Base-by-base conservation (phyloP, 768 basidiomycete genomes). In the Serendipita sp. region DNA sequence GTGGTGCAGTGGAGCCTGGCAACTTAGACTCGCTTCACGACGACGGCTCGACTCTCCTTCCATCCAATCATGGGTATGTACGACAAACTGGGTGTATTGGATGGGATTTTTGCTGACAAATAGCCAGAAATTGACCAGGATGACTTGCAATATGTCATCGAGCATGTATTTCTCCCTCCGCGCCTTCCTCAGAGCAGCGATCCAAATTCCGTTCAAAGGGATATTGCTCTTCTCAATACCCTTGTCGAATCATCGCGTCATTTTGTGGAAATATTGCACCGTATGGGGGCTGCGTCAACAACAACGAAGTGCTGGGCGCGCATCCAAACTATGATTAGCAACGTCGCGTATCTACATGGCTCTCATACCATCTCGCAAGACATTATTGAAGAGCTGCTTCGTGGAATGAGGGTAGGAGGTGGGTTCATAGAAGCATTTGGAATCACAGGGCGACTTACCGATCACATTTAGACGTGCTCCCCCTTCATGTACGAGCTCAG, bases 101-200 rank as follows among this genome's bases (percentile, higher is more conserved):
- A 14, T 7, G 38, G 14, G 38, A 5, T 14, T 14, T 38, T 5
- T 38, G 38, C 38, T 38, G 38, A 38, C 38, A 38, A 38, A 38
- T 38, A 38, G 38, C 38, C n/a, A 38, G 38, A 38, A 7, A 1
- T 38, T 14, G 14, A 5, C 7, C 38, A 50, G 28, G 45, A 50
- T 50, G 28, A 22, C 9, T 30, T 50, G 11, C 45, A 50, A 50
- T 80, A 77, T 64, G 65, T 74, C 33, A 60, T 77, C 5, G 73
- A 74, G 3, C 79, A 80, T 51, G 68, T 79, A 0, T 77, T 79
- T 65, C 65, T 73, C 4, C 79, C 79, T 2, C 73, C 75, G 0
- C 70, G 28, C 14, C 51, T 53, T 71, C 17, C 66, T 42, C 22
- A 1, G 13, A 38, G 67, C 63, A 45, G 63, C 60, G 28, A 50